A percentile compares a stretch with the other conserved stretches of the same genome.
Conservation (phyloP, 768 basidiomycete genomes). For the Suillus alpinus region DNA sequence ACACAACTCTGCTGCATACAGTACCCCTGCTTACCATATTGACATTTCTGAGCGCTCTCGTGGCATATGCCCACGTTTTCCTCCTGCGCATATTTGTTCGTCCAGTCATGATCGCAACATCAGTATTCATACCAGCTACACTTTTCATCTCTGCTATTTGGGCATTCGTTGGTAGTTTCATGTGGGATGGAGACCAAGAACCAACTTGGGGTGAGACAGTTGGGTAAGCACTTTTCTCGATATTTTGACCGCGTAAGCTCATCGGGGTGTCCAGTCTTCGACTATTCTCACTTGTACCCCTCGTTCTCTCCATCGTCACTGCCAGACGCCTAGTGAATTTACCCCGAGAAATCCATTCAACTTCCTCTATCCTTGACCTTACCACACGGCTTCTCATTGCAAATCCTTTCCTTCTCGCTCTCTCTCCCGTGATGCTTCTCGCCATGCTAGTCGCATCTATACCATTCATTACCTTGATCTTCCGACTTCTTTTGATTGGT, state of each 20-base stretch:
- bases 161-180: conserved; percentile 80
- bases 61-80: conserved; percentile 72
- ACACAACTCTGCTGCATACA: conserved; percentile 72
- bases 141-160: conserved; percentile 74
- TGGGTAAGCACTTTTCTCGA: conserved; percentile 48
- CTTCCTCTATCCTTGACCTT: conserved; percentile 55
- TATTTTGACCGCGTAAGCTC: conserved; percentile 13
- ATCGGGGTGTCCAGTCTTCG: conserved; percentile 50
- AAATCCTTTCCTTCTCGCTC: conserved; percentile 71
- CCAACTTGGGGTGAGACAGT: conserved; percentile 82
- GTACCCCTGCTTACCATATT: conserved; percentile 74
- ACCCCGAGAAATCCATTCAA: conserved; percentile 65
- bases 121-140: conserved; percentile 71
- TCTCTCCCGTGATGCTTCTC: conserved; percentile 75
- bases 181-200: conserved; percentile 49
- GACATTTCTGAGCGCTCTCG: conserved; percentile 64
- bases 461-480: conserved; percentile 75
- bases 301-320: conserved; percentile 66
- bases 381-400: conserved; percentile 67
- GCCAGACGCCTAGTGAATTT: conserved; percentile 70
- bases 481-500: conserved; percentile 74
- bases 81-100: conserved; percentile 79
- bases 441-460: conserved; percentile 65
- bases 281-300: conserved; percentile 73
- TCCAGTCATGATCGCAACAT: conserved; percentile 78